Evolutionary conservation across 2,329 filamentous ascomycete genomes (phyloP).

Genomic region (Trichoderma sp.): DNA sequence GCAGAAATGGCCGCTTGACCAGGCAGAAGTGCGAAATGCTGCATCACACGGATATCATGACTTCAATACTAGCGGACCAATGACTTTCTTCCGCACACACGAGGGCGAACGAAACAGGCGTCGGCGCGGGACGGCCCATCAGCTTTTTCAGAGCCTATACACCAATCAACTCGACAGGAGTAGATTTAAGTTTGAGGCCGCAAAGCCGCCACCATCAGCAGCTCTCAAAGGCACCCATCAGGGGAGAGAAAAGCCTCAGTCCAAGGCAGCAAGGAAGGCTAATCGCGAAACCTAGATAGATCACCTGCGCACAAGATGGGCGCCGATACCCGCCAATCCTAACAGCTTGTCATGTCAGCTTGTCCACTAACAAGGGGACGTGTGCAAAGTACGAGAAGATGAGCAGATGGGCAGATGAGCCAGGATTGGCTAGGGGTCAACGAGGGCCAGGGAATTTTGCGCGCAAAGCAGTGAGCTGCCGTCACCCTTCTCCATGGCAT

Average conservation of each 20-base stretch:
- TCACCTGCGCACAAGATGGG: constrained; percentile 1
- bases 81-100: background rate
- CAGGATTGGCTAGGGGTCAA: background rate
- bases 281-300: background rate
- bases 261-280: background rate
- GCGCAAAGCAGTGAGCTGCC: background rate
- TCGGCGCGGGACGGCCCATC: constrained; percentile 12
- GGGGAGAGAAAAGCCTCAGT: background rate
- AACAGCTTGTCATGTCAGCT: background rate
- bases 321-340: constrained; percentile 5
- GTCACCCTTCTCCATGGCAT: constrained; percentile 12
- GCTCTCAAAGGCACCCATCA: background rate
- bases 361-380: background rate
- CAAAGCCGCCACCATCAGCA: background rate
- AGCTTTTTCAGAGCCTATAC: background rate
- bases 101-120: background rate
- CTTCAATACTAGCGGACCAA: background rate
- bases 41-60: background rate
- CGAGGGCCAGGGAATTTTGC: background rate
- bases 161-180: background rate
- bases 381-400: background rate
- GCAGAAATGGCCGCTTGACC: background rate
- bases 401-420: background rate
- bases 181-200: background rate
- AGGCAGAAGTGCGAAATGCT: background rate